Evolutionary conservation across 345 rosid genomes (phyloP), one percentile per base, ranked within the genome.

Genomic region (Orychophragmus violaceus): DNA sequence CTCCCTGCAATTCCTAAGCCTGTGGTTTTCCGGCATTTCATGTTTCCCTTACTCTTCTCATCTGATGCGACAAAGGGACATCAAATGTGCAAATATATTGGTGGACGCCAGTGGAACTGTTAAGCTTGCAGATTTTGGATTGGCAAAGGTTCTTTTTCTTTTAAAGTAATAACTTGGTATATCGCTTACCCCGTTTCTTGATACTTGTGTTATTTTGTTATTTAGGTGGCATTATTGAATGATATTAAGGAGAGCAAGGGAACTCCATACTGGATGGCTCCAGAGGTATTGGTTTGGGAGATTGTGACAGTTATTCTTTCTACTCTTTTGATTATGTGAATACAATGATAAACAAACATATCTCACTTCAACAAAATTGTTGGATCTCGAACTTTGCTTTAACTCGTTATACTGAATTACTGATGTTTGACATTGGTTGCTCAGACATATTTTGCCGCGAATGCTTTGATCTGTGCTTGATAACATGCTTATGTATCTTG

Each of bases 181-280:
- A 6, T 39, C 0, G 10, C 36, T 39, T 11, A 32, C 14, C 3
- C 3, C 27, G 19, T 25, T 23, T 28, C 56, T 3, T 62, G 18
- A 8, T 33, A 45, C n/a, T 3, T 63, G 4, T 64, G 57, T 46
- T 19, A 33, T 71, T 18, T 32, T 70, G 24, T 54, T 71, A 37
- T 74, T 62, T 78, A 91, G 98, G 95, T 90, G 49, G 80, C 96
- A 51, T 84, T 74, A 76, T 27, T 87, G 4, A 89, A 85, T 58
- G 92, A 91, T 79, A 88, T 83, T 50, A 83, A 82, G 81, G 87
- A 95, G 49, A 82, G 83, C 86, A 85, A 76, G 70, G 96, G 96
- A 65, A 87, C 95, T 61, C 83, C 87, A 65, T 91, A 81, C 69
- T 91, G 98, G 98, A 91, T 91, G 98, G 98, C 96, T 48, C 98